Evolutionary conservation across 2,329 filamentous ascomycete species (phyloP).

Genomic region (Verticillium zaregamsianum): DNA sequence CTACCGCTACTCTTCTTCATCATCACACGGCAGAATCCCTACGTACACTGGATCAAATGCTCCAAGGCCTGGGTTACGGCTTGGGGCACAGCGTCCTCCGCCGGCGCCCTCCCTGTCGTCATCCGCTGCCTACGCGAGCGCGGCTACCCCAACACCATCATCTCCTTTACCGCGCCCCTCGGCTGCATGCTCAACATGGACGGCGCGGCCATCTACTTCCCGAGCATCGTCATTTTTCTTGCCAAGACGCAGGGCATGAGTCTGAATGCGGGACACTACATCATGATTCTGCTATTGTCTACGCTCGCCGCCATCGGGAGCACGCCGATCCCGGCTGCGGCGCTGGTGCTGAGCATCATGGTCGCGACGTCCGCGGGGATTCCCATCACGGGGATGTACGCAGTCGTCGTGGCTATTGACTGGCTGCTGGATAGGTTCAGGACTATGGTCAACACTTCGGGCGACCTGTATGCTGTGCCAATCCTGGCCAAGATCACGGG

Average conservation of each 20-base stretch:
- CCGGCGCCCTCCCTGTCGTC: constrained; percentile 47
- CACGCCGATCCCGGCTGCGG: constrained; percentile 48
- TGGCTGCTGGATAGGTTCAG: constrained; percentile 55
- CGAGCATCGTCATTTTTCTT: constrained; percentile 47
- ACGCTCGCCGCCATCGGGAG: constrained; percentile 49
- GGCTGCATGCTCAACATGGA: constrained; percentile 49
- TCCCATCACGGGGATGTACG: constrained; percentile 45
- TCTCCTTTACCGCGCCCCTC: constrained; percentile 42
- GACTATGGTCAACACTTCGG: constrained; percentile 45
- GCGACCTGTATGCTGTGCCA: constrained; percentile 41
- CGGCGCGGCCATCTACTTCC: constrained; percentile 51
- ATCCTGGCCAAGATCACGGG: constrained; percentile 35
- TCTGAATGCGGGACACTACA: constrained; percentile 39
- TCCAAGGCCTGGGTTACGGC: constrained; percentile 50
- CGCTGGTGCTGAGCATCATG: constrained; percentile 47
- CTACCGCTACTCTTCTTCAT: constrained; percentile 37
- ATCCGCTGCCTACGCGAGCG: constrained; percentile 34
- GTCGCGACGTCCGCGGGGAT: constrained; percentile 41
- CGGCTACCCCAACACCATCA: constrained; percentile 33
- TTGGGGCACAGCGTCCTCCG: constrained; percentile 49
- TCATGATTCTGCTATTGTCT: constrained; percentile 43
- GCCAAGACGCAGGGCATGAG: constrained; percentile 43
- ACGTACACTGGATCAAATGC: constrained; percentile 40
- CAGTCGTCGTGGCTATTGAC: constrained; percentile 48
- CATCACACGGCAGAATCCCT: constrained; percentile 41